A percentile compares a stretch with the other conserved stretches of the same genome.
Conservation (phyloP, 768 basidiomycete species). For the Lactarius indigo region DNA sequence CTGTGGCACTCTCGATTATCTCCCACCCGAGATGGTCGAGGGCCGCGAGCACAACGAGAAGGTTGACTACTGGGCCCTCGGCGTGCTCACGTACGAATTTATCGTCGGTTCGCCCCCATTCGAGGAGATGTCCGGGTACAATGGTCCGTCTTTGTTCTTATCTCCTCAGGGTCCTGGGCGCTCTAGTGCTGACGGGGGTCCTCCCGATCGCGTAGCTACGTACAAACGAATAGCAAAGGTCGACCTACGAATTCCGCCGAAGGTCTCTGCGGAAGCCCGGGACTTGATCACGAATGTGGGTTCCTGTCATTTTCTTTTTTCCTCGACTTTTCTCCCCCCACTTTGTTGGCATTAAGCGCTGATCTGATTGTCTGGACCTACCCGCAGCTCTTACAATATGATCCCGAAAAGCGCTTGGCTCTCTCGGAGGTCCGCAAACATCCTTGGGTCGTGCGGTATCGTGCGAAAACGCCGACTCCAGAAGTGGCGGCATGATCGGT, state of each 20-base stretch:
- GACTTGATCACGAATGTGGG: constrained; percentile 45
- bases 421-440: constrained; percentile 42
- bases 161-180: not conserved
- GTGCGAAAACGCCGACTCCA: constrained; percentile 23
- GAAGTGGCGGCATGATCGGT: not conserved
- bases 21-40: constrained; percentile 99
- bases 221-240: constrained; percentile 86
- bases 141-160: constrained; percentile 47
- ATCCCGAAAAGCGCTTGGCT: constrained; percentile 42
- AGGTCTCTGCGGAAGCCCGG: constrained; percentile 42
- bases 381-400: constrained; percentile 67
- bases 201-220: constrained; percentile 53
- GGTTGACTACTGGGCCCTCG: constrained; percentile 96
- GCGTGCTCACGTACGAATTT: constrained; percentile 96
- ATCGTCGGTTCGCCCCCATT: constrained; percentile 81
- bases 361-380: not conserved
- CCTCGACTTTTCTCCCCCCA: not conserved
- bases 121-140: constrained; percentile 76
- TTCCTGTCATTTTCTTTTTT: not conserved
- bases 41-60: constrained; percentile 83
- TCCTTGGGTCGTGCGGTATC: constrained; percentile 38
- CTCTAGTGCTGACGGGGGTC: constrained; percentile 16
- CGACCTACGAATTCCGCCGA: constrained; percentile 54
- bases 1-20: constrained; percentile 94
- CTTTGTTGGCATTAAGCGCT: constrained; percentile 11